phyloP scores from a whole-genome alignment of 1,284 basidiomycete species.

The Moesziomyces globuligerus region DNA sequence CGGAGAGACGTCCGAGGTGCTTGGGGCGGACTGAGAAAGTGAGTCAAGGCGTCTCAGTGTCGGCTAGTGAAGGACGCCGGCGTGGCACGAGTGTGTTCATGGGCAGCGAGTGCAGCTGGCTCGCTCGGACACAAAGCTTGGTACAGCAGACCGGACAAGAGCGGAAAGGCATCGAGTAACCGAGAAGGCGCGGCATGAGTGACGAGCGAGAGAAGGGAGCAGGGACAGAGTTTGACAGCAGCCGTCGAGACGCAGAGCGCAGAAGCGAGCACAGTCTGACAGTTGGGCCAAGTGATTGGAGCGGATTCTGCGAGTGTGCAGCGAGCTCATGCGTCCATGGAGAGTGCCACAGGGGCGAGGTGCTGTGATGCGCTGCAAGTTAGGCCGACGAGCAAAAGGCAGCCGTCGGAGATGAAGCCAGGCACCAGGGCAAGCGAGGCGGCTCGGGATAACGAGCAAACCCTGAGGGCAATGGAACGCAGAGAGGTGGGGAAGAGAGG shows the following conservation, averaged over 20 bases:
- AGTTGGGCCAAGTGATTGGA: constrained; percentile 20
- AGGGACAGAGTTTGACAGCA: constrained; percentile 15
- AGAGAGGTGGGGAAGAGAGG: neutral
- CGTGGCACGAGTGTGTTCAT: constrained; percentile 13
- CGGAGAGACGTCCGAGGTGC: constrained; percentile 44
- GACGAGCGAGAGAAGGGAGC: neutral
- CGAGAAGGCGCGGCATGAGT: too few species aligned
- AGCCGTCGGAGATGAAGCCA: constrained; percentile 1
- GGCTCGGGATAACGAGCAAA: too few species aligned
- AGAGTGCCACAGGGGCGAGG: too few species aligned
- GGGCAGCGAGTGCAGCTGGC: neutral
- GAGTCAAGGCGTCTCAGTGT: constrained; percentile 34
- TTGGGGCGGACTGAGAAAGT: constrained; percentile 28
- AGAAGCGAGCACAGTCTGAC: constrained; percentile 32
- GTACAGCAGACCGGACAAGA: neutral
- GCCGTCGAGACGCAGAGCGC: neutral
- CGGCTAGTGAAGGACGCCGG: constrained; percentile 8
- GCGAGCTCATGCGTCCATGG: neutral
- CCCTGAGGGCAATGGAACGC: neutral
- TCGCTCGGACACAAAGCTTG: neutral
- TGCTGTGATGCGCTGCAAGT: too few species aligned
- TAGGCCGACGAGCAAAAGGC: too few species aligned
- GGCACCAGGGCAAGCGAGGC: constrained; percentile 2
- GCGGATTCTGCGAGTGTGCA: constrained; percentile 4
- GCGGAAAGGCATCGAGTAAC: neutral